Percentiles rank a stretch among this genome's conserved stretches.
Evolutionary conservation across 257 asterid species (phyloP).

Genomic region (Solanum lignicaule): DNA sequence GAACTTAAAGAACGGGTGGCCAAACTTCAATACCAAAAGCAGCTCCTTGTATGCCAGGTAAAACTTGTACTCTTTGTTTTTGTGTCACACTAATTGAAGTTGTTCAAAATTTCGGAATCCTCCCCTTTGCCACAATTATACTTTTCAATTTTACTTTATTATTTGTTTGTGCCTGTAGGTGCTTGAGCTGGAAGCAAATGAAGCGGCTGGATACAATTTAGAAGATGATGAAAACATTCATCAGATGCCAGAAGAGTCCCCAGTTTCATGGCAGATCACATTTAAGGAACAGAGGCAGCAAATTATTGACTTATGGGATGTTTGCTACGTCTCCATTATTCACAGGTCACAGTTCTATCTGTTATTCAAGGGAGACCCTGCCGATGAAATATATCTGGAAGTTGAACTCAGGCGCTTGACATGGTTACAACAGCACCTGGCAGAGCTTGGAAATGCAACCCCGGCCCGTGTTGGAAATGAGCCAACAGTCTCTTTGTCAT

Average conservation of each 20-base stretch:
- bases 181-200: slow-evolving; percentile 94
- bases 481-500: slow-evolving; percentile 58
- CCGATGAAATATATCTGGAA: slow-evolving; percentile 87
- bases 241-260: slow-evolving; percentile 62
- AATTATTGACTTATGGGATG: slow-evolving; percentile 85
- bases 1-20: slow-evolving; percentile 98
- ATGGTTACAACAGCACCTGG: slow-evolving; percentile 81
- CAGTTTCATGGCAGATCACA: slow-evolving; percentile 57
- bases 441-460: slow-evolving; percentile 70
- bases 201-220: slow-evolving; percentile 71
- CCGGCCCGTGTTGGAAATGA: slow-evolving; percentile 70
- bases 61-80: background rate
- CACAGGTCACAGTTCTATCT: slow-evolving; percentile 88
- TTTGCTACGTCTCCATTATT: slow-evolving; percentile 77
- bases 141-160: background rate
- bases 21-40: slow-evolving; percentile 93
- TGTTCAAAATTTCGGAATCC: background rate
- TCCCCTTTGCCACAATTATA: background rate
- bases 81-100: background rate
- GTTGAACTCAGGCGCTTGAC: slow-evolving; percentile 87
- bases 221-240: slow-evolving; percentile 41
- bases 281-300: slow-evolving; percentile 77
- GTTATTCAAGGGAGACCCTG: slow-evolving; percentile 75
- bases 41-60: slow-evolving; percentile 98
- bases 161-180: slow-evolving; percentile 31